These are phyloP conservation scores for Olyra latifolia DNA, from an alignment of 176 grass and related monocot species.

Conservation along the genomic window DNA sequence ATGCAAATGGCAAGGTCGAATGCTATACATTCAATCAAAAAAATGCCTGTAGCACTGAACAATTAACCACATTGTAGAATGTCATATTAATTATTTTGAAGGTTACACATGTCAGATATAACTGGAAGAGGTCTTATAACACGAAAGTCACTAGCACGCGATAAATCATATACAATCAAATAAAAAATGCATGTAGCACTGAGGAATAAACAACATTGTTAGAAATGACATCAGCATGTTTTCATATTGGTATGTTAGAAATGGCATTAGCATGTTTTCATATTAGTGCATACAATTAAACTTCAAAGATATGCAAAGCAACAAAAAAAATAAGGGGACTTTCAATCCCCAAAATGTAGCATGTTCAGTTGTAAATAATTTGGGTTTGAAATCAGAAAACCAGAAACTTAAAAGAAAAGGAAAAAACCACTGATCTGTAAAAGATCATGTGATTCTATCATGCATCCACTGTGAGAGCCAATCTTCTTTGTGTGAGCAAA, in stretches of 20 bases:
- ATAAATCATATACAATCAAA: neutral
- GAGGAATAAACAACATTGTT: neutral
- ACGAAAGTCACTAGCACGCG: neutral
- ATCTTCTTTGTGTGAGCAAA: neutral
- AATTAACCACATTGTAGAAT: neutral
- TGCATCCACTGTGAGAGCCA: neutral
- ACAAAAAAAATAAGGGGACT: neutral
- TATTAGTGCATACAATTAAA: neutral
- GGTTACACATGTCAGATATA: neutral
- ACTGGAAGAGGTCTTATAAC: neutral
- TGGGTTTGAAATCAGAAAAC: neutral
- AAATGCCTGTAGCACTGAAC: neutral
- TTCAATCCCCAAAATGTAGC: neutral
- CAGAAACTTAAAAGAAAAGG: neutral
- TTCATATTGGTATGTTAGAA: too few species aligned
- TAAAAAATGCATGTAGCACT: neutral
- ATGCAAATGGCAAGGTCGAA: neutral
- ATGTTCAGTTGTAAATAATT: neutral
- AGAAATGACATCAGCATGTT: neutral
- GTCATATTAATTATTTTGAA: neutral
- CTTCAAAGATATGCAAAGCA: conserved; percentile 15
- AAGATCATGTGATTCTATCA: conserved; percentile 1
- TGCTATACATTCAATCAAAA: neutral
- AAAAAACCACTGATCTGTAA: neutral
- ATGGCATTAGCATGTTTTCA: neutral